Percentiles rank a stretch among this genome's conserved stretches.
phyloP scores from a whole-genome alignment of 192 early-diverging fungal genomes.

The Backusella macrospora region DNA sequence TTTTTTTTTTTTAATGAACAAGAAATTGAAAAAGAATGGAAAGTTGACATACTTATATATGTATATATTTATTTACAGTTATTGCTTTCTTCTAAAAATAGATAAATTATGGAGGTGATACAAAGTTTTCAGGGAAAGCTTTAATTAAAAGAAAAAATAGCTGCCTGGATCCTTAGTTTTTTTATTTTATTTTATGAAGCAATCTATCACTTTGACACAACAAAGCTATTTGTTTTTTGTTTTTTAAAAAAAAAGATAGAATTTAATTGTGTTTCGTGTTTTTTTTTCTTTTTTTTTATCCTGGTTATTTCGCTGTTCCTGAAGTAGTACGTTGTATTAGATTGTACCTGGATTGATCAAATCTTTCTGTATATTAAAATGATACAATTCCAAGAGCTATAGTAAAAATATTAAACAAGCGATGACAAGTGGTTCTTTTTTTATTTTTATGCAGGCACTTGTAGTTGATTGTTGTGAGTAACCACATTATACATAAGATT shows the following conservation, averaged over 20 bases:
- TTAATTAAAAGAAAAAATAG: background rate
- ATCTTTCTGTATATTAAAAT: background rate
- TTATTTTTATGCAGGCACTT: background rate
- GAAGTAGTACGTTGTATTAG: background rate
- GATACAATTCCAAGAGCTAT: background rate
- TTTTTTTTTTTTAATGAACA: background rate
- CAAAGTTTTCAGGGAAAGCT: background rate
- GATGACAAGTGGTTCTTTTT: background rate
- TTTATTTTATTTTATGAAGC: background rate
- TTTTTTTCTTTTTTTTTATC: too few relatives aligned
- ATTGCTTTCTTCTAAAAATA: constrained; percentile 7
- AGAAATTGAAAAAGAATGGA: background rate
- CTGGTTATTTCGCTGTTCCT: background rate
- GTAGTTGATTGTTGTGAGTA: too few relatives aligned
- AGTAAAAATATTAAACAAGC: background rate
- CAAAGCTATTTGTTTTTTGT: too few relatives aligned
- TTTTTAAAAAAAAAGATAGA: constrained; percentile 2
- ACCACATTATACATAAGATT: too few relatives aligned
- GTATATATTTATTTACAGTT: background rate
- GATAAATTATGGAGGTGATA: background rate
- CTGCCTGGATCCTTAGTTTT: background rate
- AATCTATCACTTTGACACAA: background rate
- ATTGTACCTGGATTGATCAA: background rate
- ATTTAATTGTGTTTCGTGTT: constrained; percentile 4
- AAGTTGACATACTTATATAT: background rate